Base-by-base conservation (phyloP, 768 basidiomycete genomes). In the Lyophyllum shimeji region DNA sequence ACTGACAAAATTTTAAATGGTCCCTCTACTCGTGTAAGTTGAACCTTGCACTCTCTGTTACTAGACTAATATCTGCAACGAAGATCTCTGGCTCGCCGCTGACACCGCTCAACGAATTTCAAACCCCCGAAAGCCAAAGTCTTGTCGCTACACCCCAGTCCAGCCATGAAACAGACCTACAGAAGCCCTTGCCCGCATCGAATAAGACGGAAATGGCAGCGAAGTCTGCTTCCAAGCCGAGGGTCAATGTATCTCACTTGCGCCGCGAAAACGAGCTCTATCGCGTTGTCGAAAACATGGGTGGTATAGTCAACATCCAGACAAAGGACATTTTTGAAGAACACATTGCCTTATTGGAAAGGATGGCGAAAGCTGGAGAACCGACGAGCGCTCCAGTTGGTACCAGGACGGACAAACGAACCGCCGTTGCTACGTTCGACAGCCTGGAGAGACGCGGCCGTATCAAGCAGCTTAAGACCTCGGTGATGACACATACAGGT, bases 211-310 rank as follows among this genome's bases (percentile, higher is more conserved):
- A 46, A n/a, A 21, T 45, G 25, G 56, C 49, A 47, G 46, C 23
- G 21, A 59, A 34, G n/a, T 34, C 42, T n/a, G n/a, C 24, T 23
- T 58, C 23, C 58, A 61, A 21, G 57, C 48, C 58, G 72, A 81
- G 79, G 58, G 75, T 83, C 46, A 95, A 93, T 60, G 82, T 94
- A 23, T 90, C 92, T 15, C 80, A 87, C 55, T 73, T 91, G 40
- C 83, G 90, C 3, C 83, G 93, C 20, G 90, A 94, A 72, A 90
- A 89, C 57, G 93, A 95, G 68, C 68, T 94, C 46, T 65, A 85
- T 52, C 83, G 81, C 27, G 79, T 90, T 20, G 69, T 93, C n/a
- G 78, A 84, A 53, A 77, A 74, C 21, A 70, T 80, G 50, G 87
- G 87, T 7, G 93, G 92, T 0, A 82, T 93, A 40, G 71, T 80